Evolutionary conservation across 257 asterid genomes (phyloP).

Genomic region (Asclepias syriaca): DNA sequence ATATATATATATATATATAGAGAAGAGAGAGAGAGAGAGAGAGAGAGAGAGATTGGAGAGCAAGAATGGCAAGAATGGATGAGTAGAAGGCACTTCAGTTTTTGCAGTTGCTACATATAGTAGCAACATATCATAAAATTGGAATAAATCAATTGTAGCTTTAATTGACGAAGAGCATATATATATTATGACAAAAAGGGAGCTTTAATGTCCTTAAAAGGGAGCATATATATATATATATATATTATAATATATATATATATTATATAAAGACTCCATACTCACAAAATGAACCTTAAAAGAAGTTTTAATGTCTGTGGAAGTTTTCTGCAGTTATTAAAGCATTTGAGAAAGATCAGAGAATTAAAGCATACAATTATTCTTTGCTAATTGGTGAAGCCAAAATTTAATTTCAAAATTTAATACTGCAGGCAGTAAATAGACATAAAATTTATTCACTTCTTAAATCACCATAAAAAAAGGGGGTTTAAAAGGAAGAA

Average conservation of each 20-base stretch:
- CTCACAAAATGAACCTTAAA: background rate
- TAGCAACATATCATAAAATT: background rate
- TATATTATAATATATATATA: too few species aligned
- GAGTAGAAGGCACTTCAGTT: too few species aligned
- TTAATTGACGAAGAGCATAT: background rate
- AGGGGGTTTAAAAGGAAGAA: background rate
- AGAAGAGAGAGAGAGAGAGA: too few species aligned
- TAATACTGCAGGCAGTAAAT: background rate
- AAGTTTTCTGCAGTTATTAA: background rate
- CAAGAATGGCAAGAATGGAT: background rate
- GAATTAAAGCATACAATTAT: too few species aligned
- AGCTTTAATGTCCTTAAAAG: background rate
- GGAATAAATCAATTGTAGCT: background rate
- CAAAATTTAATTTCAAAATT: background rate
- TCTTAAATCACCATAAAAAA: background rate
- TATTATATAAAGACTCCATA: background rate
- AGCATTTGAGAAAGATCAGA: background rate
- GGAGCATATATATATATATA: too few species aligned
- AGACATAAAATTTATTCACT: background rate
- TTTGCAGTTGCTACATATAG: too few species aligned
- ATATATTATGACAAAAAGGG: background rate
- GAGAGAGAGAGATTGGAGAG: background rate
- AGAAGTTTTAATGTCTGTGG: background rate
- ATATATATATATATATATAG: too few species aligned
- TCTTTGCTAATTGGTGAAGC: background rate